A percentile compares a stretch with the other conserved stretches of the same genome.
These are phyloP conservation scores for Boletellus ananiceps DNA, from an alignment of 768 basidiomycete genomes.

Conservation along the genomic window DNA sequence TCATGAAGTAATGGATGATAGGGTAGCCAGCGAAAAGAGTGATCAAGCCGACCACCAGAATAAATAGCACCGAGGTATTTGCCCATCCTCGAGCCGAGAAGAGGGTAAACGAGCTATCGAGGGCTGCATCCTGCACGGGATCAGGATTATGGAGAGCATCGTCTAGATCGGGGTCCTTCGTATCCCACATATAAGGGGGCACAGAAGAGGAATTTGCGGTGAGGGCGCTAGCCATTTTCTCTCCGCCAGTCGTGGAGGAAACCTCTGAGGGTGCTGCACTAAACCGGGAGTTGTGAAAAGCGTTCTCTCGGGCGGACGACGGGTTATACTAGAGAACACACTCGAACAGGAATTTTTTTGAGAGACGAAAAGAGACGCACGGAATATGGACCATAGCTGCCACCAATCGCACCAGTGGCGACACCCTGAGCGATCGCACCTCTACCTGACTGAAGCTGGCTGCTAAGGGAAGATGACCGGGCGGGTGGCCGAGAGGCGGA, in stretches of 20 bases:
- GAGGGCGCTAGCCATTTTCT: conserved; percentile 29
- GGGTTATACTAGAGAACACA: conserved; percentile 51
- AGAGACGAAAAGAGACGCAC: conserved; percentile 39
- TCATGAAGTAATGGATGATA: conserved; percentile 56
- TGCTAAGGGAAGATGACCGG: conserved; percentile 26
- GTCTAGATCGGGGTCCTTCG: conserved; percentile 80
- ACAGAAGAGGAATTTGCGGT: conserved; percentile 54
- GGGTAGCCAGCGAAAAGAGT: conserved; percentile 88
- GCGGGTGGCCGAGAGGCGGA: conserved; percentile 23
- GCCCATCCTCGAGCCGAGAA: conserved; percentile 83
- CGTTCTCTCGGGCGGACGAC: conserved; percentile 35
- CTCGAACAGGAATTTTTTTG: neutral
- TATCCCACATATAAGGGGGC: conserved; percentile 72
- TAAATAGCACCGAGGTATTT: conserved; percentile 68
- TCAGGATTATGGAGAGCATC: conserved; percentile 89
- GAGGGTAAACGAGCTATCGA: conserved; percentile 58
- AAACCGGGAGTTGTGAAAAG: conserved; percentile 51
- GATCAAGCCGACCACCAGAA: conserved; percentile 65
- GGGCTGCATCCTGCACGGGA: conserved; percentile 59
- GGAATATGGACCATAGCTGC: conserved; percentile 84
- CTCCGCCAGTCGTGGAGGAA: conserved; percentile 36
- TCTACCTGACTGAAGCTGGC: conserved; percentile 36
- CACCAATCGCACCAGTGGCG: conserved; percentile 74
- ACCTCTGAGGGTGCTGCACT: conserved; percentile 50
- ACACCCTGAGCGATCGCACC: conserved; percentile 69